Percentiles rank a stretch among this genome's conserved stretches.
phyloP scores from a whole-genome alignment of 768 basidiomycete species.

The Suillus paluster region DNA sequence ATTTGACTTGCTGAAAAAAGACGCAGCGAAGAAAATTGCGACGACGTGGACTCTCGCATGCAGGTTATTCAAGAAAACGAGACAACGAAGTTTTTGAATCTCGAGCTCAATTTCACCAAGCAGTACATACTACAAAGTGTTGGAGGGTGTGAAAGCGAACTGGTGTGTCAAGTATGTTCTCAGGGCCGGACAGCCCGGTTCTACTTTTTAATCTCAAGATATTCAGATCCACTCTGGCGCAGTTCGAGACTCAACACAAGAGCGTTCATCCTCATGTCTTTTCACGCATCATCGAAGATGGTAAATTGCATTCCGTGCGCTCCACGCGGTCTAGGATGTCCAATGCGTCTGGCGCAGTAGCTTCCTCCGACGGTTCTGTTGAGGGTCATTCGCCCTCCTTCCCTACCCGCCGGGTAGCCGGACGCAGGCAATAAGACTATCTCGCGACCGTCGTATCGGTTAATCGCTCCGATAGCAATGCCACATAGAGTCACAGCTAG shows the following conservation, averaged over 20 bases:
- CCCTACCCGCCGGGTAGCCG: constrained; percentile 43
- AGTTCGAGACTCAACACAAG: constrained; percentile 26
- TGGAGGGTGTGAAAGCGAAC: constrained; percentile 66
- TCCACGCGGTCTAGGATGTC: constrained; percentile 36
- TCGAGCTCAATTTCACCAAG: constrained; percentile 73
- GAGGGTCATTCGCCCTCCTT: constrained; percentile 31
- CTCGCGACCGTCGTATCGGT: no score
- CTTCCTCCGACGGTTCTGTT: constrained; percentile 39
- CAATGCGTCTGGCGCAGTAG: constrained; percentile 11
- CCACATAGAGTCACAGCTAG: constrained; percentile 53
- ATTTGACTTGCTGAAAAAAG: constrained; percentile 12
- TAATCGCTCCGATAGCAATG: constrained; percentile 61
- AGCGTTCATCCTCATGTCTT: constrained; percentile 22
- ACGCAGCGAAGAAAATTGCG: constrained; percentile 79
- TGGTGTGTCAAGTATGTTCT: constrained; percentile 68
- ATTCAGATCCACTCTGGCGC: constrained; percentile 33
- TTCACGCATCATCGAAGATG: constrained; percentile 21
- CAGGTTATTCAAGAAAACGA: constrained; percentile 77
- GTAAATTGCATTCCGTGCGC: constrained; percentile 36
- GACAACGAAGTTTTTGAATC: constrained; percentile 70
- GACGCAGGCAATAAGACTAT: constrained; percentile 44
- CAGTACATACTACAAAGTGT: constrained; percentile 73
- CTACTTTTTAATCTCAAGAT: constrained; percentile 12
- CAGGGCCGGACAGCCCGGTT: constrained; percentile 4
- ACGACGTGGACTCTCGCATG: constrained; percentile 84